Conservation (phyloP, 352 stramenopile genomes). For the Paralagenidium karlingii region DNA sequence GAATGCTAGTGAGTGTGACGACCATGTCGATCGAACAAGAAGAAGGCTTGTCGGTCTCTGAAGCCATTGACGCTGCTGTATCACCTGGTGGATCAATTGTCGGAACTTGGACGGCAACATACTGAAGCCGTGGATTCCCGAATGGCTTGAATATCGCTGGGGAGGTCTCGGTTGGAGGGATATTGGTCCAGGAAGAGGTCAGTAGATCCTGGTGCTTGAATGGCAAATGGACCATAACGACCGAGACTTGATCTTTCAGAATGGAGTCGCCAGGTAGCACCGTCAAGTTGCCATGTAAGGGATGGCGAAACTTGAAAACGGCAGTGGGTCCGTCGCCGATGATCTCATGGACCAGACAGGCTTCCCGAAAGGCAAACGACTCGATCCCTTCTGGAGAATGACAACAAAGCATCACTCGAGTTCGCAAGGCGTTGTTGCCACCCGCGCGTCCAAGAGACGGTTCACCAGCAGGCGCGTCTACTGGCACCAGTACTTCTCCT, state of each 20-base stretch:
- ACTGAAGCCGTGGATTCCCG: constrained; percentile 22
- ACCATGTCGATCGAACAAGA: constrained; percentile 16
- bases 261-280: constrained; percentile 30
- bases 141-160: constrained; percentile 14
- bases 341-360: constrained; percentile 23
- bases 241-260: constrained; percentile 6
- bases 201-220: constrained; percentile 8
- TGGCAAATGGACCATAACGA: constrained; percentile 33
- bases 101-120: constrained; percentile 15
- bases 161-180: no score
- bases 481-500: no score
- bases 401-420: constrained; percentile 30
- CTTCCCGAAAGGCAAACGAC: constrained; percentile 18
- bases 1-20: constrained; percentile 23
- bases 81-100: constrained; percentile 13
- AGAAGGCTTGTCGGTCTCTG: no score
- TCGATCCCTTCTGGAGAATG: neutral
- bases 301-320: constrained; percentile 36
- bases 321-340: constrained; percentile 32
- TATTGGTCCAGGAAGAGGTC: constrained; percentile 11
- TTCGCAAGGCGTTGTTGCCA: no score
- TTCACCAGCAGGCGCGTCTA: no score
- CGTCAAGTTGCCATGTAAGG: no score
- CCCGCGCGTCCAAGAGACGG: no score
- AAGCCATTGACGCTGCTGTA: no score